Evolutionary conservation across 2,329 filamentous ascomycete species (phyloP), one percentile per base, ranked within the genome.

Genomic region (Cladosporium sphaerospermum): DNA sequence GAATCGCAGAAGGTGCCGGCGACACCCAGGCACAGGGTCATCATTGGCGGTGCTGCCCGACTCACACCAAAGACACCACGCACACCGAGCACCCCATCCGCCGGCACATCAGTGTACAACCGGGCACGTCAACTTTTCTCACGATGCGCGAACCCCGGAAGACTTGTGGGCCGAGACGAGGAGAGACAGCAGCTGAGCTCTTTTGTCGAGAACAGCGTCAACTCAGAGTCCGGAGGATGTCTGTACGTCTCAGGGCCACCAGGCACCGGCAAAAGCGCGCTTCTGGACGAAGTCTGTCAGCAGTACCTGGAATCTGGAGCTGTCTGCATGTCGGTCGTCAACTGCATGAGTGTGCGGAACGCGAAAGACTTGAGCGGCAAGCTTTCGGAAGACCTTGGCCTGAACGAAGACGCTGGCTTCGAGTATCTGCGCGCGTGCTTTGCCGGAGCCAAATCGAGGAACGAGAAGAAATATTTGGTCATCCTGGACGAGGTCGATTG

Each of bases 401-500:
- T 84, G 52, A 76, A 79, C 32, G 69, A 73, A 14, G 80, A 85
- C 56, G 82, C 88, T 45, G 85, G 87, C 33, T 79, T 85, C 52
- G 77, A 82, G 5, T 78, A 80, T 34, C 72, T 97, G 40, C 84
- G 87, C 65, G 77, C 77, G 32, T 77, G 89, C 52, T 92, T 97
- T 64, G 71, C 86, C 44, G 54, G 58, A 16, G 78, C 82, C 77
- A 68, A 80, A 78, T 58, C 78, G 75, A 57, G 70, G 71, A 73
- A 77, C 14, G 67, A 70, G 36, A 67, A 68, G 37, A 79, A 88
- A 10, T 95, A 87, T 64, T 69, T 97, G n/a, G 83, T 99, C 31
- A 87, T 89, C 1, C 76, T 99, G 54, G 93, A 99, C 64, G 93
- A 99, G 72, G 92, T 99, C 56, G 93, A 99, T 64, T 88, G 95